Percentiles rank a stretch among this genome's conserved stretches.
Conservation (phyloP, 2,329 filamentous ascomycete species). For the Colletotrichum spinosum region DNA sequence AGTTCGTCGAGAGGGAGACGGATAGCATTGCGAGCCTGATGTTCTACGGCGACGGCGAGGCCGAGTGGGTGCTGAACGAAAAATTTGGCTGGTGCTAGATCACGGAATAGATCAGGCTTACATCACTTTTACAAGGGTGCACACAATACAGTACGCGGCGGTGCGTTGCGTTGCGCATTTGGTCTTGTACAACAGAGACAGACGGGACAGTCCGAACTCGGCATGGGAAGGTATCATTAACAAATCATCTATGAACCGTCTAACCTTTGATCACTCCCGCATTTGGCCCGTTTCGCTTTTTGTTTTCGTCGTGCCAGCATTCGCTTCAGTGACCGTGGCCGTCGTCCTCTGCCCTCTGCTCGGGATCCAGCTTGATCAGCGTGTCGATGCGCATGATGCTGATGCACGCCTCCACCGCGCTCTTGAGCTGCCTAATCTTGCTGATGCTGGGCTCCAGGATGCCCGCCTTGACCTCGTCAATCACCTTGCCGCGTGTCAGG, state of each 20-base stretch:
- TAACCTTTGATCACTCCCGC: conserved; percentile 33
- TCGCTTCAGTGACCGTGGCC: conserved; percentile 81
- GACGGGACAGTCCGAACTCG: conserved; percentile 17
- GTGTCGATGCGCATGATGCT: conserved; percentile 99
- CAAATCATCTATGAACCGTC: conserved; percentile 39
- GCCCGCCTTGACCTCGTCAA: conserved; percentile 93
- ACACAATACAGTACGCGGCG: no score
- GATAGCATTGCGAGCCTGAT: conserved; percentile 78
- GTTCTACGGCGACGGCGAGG: conserved; percentile 73
- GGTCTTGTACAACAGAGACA: conserved; percentile 5
- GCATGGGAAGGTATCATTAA: conserved; percentile 40
- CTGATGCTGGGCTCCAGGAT: conserved; percentile 97
- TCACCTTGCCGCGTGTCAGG: conserved; percentile 87
- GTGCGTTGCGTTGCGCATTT: conserved; percentile 1
- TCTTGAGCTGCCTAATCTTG: conserved; percentile 98
- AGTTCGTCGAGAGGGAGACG: conserved; percentile 66
- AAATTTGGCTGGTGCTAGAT: conserved; percentile 81
- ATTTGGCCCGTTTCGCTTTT: conserved; percentile 31
- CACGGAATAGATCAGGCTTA: no score
- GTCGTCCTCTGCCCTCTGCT: conserved; percentile 81
- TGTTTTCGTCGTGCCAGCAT: conserved; percentile 6
- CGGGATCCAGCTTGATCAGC: conserved; percentile 96
- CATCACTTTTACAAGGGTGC: no score
- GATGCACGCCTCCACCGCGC: conserved; percentile 97
- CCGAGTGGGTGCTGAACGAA: conserved; percentile 82